These are phyloP conservation scores for Suhomyces bribrorum DNA, from an alignment of 1,139 yeast genomes.

Conservation along the genomic window DNA sequence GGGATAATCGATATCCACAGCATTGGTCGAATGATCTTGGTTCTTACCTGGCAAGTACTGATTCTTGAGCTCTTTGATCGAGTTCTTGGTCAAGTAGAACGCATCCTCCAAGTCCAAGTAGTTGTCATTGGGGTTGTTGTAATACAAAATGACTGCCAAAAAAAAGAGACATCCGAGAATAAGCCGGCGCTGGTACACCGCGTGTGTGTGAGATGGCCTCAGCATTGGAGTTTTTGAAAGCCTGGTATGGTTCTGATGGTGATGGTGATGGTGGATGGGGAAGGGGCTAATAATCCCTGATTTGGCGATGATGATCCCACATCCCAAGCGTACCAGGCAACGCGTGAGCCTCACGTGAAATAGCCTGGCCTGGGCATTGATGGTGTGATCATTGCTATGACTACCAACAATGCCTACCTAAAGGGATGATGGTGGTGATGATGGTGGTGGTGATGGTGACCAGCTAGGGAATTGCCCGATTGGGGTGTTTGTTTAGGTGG, in stretches of 20 bases:
- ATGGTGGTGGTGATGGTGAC: too few species aligned
- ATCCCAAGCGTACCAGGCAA: too few species aligned
- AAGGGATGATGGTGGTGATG: too few species aligned
- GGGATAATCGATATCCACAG: constrained; percentile 37
- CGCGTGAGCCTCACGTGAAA: too few species aligned
- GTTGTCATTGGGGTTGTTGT: constrained; percentile 8
- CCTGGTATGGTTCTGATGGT: background rate
- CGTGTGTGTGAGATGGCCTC: constrained; percentile 6
- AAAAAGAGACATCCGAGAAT: constrained; percentile 13
- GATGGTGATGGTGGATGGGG: background rate
- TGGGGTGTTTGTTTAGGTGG: too few species aligned
- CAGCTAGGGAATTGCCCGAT: too few species aligned
- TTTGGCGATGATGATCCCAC: too few species aligned
- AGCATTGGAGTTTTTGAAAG: background rate
- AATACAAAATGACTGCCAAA: constrained; percentile 11
- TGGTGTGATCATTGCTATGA: too few species aligned
- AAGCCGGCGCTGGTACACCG: constrained; percentile 17
- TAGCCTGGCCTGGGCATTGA: too few species aligned
- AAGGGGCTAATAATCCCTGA: background rate
- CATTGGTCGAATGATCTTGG: background rate
- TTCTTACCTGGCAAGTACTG: constrained; percentile 15
- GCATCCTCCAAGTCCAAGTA: constrained; percentile 30
- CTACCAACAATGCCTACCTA: too few species aligned
- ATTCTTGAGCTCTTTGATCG: constrained; percentile 26
- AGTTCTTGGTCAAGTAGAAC: constrained; percentile 28